Percentiles rank a stretch among this genome's conserved stretches.
Conservation (phyloP, 441 rosid genomes). For the Erodium moschatum region DNA sequence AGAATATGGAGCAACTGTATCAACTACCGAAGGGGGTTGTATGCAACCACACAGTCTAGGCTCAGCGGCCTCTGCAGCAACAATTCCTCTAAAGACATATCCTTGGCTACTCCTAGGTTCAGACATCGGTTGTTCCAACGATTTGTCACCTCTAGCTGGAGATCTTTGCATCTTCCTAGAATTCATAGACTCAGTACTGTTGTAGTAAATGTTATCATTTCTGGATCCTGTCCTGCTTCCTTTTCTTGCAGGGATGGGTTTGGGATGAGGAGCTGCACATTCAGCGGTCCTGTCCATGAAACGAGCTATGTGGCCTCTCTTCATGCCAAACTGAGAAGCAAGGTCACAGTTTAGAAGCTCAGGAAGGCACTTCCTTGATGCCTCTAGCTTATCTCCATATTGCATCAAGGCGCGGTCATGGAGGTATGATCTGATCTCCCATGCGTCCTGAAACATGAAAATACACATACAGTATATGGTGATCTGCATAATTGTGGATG, state of each 20-base stretch:
- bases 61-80: constrained; percentile 51
- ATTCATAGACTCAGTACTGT: constrained; percentile 24
- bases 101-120: constrained; percentile 50
- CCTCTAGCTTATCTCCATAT: constrained; percentile 52
- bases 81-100: constrained; percentile 50
- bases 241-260: constrained; percentile 22
- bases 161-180: constrained; percentile 25
- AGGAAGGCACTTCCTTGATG: constrained; percentile 44
- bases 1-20: constrained; percentile 42
- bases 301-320: constrained; percentile 56
- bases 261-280: constrained; percentile 34
- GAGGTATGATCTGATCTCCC: constrained; percentile 59
- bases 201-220: constrained; percentile 27
- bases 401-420: constrained; percentile 53
- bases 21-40: constrained; percentile 43
- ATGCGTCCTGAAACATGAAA: constrained; percentile 35
- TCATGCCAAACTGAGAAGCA: constrained; percentile 47
- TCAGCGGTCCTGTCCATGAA: constrained; percentile 38
- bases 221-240: constrained; percentile 23
- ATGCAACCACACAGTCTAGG: constrained; percentile 56
- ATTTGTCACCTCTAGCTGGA: constrained; percentile 25
- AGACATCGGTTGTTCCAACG: constrained; percentile 41
- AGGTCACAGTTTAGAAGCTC: constrained; percentile 42
- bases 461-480: not conserved
- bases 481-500: not conserved